Percentiles rank a stretch among this genome's conserved stretches.
Conservation (phyloP, 345 rosid species). For the Durio zibethinus region DNA sequence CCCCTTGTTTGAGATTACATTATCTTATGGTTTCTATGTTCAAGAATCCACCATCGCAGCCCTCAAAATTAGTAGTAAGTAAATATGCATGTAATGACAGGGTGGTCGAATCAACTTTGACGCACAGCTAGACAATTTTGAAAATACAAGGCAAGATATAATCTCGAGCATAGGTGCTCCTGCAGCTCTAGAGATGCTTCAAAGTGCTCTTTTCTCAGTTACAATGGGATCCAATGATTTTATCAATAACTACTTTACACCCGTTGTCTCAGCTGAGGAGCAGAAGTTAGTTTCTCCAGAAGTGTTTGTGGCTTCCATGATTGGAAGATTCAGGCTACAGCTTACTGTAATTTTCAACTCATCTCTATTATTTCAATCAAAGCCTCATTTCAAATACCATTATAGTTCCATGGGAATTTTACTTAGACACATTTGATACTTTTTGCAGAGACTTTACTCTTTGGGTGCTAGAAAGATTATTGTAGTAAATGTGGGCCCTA, state of each 20-base stretch:
- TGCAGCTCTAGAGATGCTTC: slow-evolving; percentile 37
- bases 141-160: slow-evolving; percentile 46
- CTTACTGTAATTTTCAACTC: slow-evolving; percentile 39
- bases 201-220: slow-evolving; percentile 45
- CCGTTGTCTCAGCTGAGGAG: slow-evolving; percentile 45
- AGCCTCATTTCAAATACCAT: background rate
- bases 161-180: slow-evolving; percentile 37
- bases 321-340: slow-evolving; percentile 52
- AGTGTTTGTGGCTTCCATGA: slow-evolving; percentile 47
- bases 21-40: background rate
- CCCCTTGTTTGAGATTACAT: background rate
- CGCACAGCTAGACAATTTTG: slow-evolving; percentile 55
- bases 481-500: slow-evolving; percentile 67
- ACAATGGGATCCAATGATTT: slow-evolving; percentile 78
- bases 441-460: slow-evolving; percentile 53
- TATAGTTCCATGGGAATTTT: background rate
- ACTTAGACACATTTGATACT: background rate
- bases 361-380: background rate
- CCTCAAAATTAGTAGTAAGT: background rate
- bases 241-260: slow-evolving; percentile 64
- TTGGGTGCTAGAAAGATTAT: slow-evolving; percentile 67
- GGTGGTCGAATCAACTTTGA: slow-evolving; percentile 65
- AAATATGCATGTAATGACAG: slow-evolving; percentile 23
- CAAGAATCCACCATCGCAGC: background rate
- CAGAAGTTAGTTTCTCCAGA: slow-evolving; percentile 47